A percentile compares a stretch with the other conserved stretches of the same genome.
These are phyloP conservation scores for Sugiyamaella grinbergsii DNA, from an alignment of 1,139 yeast genomes.

Conservation along the genomic window DNA sequence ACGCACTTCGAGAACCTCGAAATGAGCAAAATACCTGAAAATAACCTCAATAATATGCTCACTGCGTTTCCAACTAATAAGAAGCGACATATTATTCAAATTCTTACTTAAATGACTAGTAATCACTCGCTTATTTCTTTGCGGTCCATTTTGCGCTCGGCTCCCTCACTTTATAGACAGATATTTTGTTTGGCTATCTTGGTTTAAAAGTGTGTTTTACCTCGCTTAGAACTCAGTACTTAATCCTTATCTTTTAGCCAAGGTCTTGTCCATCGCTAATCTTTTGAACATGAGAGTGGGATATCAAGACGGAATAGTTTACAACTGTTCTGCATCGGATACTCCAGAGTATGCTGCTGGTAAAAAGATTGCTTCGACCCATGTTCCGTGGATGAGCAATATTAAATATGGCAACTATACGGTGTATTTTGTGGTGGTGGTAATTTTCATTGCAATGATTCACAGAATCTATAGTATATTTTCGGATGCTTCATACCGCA, in stretches of 20 bases:
- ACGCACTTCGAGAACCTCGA: neutral
- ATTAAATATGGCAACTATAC: conserved; percentile 51
- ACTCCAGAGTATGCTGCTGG: conserved; percentile 40
- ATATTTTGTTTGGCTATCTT: too few species aligned
- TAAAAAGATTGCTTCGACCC: conserved; percentile 44
- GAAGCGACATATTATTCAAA: too few species aligned
- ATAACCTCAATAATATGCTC: conserved; percentile 11
- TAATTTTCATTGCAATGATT: conserved; percentile 46
- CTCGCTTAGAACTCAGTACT: too few species aligned
- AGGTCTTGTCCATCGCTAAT: neutral
- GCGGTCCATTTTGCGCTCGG: too few species aligned
- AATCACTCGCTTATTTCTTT: too few species aligned
- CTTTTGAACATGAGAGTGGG: conserved; percentile 10
- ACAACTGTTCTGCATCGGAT: conserved; percentile 29
- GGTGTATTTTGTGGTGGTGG: conserved; percentile 48
- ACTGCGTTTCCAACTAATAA: too few species aligned
- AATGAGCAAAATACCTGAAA: conserved; percentile 10
- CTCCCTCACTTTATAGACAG: too few species aligned
- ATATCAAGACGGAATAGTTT: conserved; percentile 26
- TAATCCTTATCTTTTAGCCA: neutral
- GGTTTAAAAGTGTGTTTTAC: too few species aligned
- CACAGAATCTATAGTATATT: conserved; percentile 47
- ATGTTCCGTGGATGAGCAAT: conserved; percentile 48
- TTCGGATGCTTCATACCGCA: conserved; percentile 15
- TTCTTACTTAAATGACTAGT: too few species aligned